Base-by-base conservation (phyloP, 768 basidiomycete species). In the Filobasidium floriforme region DNA sequence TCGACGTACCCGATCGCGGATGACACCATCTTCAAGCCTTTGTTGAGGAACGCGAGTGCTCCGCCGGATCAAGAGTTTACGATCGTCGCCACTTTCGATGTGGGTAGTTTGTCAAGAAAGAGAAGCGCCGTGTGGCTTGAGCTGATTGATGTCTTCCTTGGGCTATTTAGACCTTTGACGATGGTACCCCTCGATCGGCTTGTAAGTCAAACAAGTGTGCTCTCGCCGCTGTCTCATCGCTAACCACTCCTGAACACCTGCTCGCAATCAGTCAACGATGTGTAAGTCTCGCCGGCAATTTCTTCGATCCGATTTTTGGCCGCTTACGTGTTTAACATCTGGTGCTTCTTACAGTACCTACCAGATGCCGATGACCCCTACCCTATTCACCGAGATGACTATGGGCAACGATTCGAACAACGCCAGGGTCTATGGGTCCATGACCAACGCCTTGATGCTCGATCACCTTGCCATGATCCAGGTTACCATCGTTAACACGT, bases 381-480 rank as follows among this genome's bases (percentile, higher is more conserved):
- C 88, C 0, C 79, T 92, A 69, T 82, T 96, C 67, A 88, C 88
- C 22, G 84, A 81, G 66, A 80, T 93, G 67, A 88, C 85, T 12
- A 85, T 97, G 70, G 92, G 90, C 6, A 73, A 79, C 60, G 75
- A 80, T 67, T 73, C 80, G 0, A 85, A 86, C 2, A 79, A 81
- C n/a, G 80, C 79, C 18, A 76, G 73, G 6, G 87, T 89, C 4
- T 99, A 97, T 76, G 94, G 94, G 1, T 85, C 86, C 0, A 82
- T 83, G 73, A 87, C 86, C 71, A 88, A 80, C 64, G 76, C 80
- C 1, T 68, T 88, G 71, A 83, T 92, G 15, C 76, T 96, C 19
- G 81, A 90, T 24, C 86, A 89, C 67, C 79, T 85, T 57, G 86
- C 90, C 2, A 87, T 89, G 0, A 80, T 94, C 51, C 87, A 94